Conservation (phyloP, 176 grass and related monocot genomes). For the Carex scoparia region DNA sequence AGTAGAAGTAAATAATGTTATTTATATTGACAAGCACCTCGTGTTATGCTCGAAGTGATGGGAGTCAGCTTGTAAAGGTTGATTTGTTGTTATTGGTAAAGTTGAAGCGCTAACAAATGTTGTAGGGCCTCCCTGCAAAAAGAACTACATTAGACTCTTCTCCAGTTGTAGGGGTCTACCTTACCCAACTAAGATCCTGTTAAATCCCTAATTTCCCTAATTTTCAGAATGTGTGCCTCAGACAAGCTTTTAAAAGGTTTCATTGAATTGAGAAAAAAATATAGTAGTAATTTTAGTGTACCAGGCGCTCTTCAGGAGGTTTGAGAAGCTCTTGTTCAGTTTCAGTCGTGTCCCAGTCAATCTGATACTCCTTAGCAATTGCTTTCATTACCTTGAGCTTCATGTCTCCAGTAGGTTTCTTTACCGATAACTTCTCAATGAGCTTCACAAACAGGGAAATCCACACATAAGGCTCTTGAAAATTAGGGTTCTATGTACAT, state of each 20-base stretch:
- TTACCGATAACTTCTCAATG: slow-evolving; percentile 89
- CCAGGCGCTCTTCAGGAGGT: slow-evolving; percentile 60
- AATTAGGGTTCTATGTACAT: background rate
- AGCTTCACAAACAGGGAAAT: slow-evolving; percentile 48
- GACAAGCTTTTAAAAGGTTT: slow-evolving; percentile 13
- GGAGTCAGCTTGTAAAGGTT: slow-evolving; percentile 19
- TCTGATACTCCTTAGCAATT: slow-evolving; percentile 86
- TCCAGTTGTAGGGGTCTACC: background rate
- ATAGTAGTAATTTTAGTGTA: slow-evolving; percentile 17
- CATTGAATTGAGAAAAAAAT: slow-evolving; percentile 8
- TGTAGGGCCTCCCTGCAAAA: slow-evolving; percentile 65
- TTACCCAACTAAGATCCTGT: background rate
- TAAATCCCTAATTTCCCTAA: background rate
- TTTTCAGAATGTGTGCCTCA: background rate
- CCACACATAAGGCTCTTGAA: background rate
- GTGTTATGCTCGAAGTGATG: slow-evolving; percentile 20
- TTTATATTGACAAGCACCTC: slow-evolving; percentile 32
- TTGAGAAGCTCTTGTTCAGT: slow-evolving; percentile 90
- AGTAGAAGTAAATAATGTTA: background rate
- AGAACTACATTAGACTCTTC: background rate
- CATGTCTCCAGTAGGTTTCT: slow-evolving; percentile 75
- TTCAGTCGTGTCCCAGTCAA: slow-evolving; percentile 72
- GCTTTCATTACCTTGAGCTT: slow-evolving; percentile 86
- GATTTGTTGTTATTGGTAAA: slow-evolving; percentile 49
- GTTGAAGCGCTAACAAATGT: slow-evolving; percentile 54